Conservation (phyloP, 208 protist species). For the Trypanosoma cruzi region DNA sequence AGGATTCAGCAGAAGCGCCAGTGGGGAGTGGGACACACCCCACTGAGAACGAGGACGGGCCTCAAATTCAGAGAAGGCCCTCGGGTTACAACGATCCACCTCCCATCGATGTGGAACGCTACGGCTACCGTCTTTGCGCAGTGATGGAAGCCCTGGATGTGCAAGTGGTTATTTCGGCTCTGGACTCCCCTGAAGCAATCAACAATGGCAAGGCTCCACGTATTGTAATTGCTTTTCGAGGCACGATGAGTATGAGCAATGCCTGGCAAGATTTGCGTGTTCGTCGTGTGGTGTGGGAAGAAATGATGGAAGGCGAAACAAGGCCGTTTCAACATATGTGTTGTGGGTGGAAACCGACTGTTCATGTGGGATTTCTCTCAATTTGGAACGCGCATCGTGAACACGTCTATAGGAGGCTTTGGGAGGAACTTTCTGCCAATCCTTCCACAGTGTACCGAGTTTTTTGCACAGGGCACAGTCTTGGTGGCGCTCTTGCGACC, state of each 20-base stretch:
- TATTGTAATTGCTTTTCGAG: conserved; percentile 88
- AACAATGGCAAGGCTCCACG: conserved; percentile 67
- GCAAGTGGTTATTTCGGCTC: conserved; percentile 74
- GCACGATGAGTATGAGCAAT: conserved; percentile 84
- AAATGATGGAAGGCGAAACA: conserved; percentile 52
- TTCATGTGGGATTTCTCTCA: conserved; percentile 84
- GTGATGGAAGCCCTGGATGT: conserved; percentile 62
- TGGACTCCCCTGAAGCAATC: conserved; percentile 41
- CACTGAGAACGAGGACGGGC: not conserved
- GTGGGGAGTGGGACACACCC: not conserved
- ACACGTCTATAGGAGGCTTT: conserved; percentile 52
- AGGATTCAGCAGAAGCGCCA: not conserved
- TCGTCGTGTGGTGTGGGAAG: conserved; percentile 67
- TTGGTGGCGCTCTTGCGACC: conserved; percentile 87
- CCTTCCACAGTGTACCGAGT: conserved; percentile 65
- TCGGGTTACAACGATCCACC: not conserved
- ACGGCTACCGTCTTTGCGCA: conserved; percentile 72
- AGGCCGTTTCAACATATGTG: not conserved
- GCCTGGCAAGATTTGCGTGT: conserved; percentile 79
- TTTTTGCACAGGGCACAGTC: conserved; percentile 87
- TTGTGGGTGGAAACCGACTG: conserved; percentile 42
- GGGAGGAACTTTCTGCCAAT: conserved; percentile 38
- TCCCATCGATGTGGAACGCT: conserved; percentile 77
- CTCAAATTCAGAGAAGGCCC: not conserved
- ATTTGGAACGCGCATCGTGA: conserved; percentile 76